phyloP scores from a whole-genome alignment of 2,329 filamentous ascomycete genomes.

The Cytospora leucostoma region DNA sequence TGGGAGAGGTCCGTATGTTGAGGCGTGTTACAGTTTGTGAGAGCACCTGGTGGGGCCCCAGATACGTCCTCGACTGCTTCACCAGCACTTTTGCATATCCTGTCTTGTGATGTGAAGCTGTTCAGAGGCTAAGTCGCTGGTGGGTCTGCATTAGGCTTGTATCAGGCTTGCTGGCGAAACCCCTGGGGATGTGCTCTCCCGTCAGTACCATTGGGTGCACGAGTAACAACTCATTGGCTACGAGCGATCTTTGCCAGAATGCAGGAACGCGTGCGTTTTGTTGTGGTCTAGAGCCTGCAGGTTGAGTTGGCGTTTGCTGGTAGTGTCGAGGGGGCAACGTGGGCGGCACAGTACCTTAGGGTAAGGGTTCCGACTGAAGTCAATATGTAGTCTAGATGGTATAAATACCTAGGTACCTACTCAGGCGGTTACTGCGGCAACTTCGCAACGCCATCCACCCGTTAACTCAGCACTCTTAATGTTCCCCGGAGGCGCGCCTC shows the following conservation, averaged over 20 bases:
- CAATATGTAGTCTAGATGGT: no score
- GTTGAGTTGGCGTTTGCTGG: constrained; percentile 22
- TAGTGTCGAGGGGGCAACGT: constrained; percentile 7
- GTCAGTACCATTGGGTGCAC: background rate
- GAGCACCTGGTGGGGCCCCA: constrained; percentile 31
- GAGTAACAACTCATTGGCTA: background rate
- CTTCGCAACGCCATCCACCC: background rate
- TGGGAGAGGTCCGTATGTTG: constrained; percentile 29
- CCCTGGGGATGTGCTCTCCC: background rate
- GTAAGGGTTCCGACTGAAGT: no score
- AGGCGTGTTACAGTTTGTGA: constrained; percentile 32
- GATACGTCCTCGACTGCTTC: constrained; percentile 19
- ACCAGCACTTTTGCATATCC: background rate
- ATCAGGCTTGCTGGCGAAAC: background rate
- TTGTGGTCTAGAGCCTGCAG: constrained; percentile 11
- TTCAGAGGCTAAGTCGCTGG: background rate
- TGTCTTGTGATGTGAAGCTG: background rate
- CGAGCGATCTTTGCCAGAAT: background rate
- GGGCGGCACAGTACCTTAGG: no score
- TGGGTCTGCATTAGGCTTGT: background rate
- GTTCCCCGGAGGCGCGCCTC: no score
- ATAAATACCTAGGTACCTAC: no score
- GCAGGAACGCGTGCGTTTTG: constrained; percentile 16
- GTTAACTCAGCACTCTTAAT: no score
- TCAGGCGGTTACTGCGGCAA: constrained; percentile 16